Conservation (phyloP, 1,284 basidiomycete species). For the Wallemia mellicola region DNA sequence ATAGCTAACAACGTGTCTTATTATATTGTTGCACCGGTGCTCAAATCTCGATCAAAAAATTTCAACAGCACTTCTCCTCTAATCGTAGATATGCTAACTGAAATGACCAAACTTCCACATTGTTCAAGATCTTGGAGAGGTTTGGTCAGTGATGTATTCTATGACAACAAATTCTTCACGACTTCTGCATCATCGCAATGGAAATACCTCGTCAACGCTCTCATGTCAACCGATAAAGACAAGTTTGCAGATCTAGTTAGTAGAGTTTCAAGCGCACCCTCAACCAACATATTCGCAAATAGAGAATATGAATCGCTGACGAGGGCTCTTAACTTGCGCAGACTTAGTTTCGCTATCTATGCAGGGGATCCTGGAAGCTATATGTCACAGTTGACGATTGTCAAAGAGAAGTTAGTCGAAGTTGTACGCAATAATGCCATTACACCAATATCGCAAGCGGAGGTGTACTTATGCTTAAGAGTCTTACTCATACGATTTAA, state of each 20-base stretch:
- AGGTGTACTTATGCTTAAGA: slow-evolving; percentile 47
- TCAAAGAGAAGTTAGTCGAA: slow-evolving; percentile 92
- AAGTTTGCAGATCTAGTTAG: slow-evolving; percentile 51
- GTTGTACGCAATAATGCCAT: slow-evolving; percentile 44
- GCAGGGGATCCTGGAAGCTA: slow-evolving; percentile 69
- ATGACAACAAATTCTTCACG: slow-evolving; percentile 64
- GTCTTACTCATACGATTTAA: slow-evolving; percentile 74
- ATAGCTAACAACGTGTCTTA: slow-evolving; percentile 59
- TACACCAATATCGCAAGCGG: slow-evolving; percentile 61
- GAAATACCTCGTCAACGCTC: slow-evolving; percentile 42
- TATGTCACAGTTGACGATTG: slow-evolving; percentile 57
- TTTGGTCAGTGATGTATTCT: slow-evolving; percentile 47
- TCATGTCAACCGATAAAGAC: slow-evolving; percentile 65
- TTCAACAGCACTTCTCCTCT: neutral
- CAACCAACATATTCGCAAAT: slow-evolving; percentile 88
- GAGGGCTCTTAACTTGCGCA: slow-evolving; percentile 59
- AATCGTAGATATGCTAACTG: neutral
- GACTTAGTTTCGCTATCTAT: slow-evolving; percentile 58
- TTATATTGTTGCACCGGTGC: slow-evolving; percentile 49
- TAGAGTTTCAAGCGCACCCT: slow-evolving; percentile 54
- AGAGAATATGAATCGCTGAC: slow-evolving; percentile 72
- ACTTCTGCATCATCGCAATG: slow-evolving; percentile 31
- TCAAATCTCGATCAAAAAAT: slow-evolving; percentile 32
- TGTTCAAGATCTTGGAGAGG: slow-evolving; percentile 57
- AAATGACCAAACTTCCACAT: slow-evolving; percentile 25